These are phyloP conservation scores for Exserohilum turcica DNA, from an alignment of 2,329 filamentous ascomycete genomes.

Conservation along the genomic window DNA sequence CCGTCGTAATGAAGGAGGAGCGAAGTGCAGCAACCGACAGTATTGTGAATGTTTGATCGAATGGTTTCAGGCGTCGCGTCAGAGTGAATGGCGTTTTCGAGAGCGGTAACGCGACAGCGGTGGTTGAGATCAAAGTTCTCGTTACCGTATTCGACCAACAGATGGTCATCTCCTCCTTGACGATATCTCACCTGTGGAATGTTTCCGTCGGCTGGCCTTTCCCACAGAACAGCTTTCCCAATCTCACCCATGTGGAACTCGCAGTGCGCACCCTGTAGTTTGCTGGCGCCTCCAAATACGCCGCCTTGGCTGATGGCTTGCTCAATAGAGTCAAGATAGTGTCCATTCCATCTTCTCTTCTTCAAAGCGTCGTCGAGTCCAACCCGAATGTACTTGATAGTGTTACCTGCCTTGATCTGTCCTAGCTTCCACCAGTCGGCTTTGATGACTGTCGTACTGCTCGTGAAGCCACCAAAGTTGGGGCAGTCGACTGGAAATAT, in stretches of 20 bases:
- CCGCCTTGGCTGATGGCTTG: conserved; percentile 40
- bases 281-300: conserved; percentile 29
- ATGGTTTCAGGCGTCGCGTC: conserved; percentile 47
- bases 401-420: conserved; percentile 65
- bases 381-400: conserved; percentile 56
- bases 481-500: conserved; percentile 65
- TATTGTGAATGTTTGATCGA: conserved; percentile 54
- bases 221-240: conserved; percentile 39
- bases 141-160: conserved; percentile 64
- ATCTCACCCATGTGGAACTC: conserved; percentile 34
- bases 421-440: conserved; percentile 67
- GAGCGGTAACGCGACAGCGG: conserved; percentile 59
- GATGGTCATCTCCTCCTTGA: conserved; percentile 52
- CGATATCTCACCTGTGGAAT: conserved; percentile 36
- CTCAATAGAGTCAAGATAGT: conserved; percentile 53
- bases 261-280: conserved; percentile 33
- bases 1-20: conserved; percentile 52
- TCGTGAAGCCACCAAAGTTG: conserved; percentile 66
- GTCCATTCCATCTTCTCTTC: conserved; percentile 51
- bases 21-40: conserved; percentile 57
- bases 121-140: conserved; percentile 63
- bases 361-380: conserved; percentile 59
- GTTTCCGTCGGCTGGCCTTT: conserved; percentile 26
- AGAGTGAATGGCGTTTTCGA: conserved; percentile 56
- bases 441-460: conserved; percentile 60